Base-by-base conservation (phyloP, 805 yeast species). In the Middelhovenomyces tepae region DNA sequence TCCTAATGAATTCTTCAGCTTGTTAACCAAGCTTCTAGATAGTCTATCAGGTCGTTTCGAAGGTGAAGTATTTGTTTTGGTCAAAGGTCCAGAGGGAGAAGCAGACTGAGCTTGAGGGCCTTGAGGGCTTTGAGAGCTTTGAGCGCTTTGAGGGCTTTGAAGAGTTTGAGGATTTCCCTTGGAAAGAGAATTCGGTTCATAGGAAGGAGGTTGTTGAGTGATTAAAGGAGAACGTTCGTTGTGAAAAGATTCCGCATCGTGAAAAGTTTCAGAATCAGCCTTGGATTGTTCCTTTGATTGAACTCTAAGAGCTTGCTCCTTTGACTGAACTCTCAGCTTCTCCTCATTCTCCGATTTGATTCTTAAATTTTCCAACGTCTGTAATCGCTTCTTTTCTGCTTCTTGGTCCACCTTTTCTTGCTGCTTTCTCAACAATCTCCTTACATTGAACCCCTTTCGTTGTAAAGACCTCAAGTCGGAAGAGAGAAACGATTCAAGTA, bases 381-480 rank as follows among this genome's bases (percentile, higher is more conserved):
- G n/a, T n/a, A n/a, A n/a, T n/a, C n/a, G n/a, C n/a, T n/a, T 43
- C 6, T 34, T 38, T 25, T 26, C 28, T 31, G 27, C 27, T 7
- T 34, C 43, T 22, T 45, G 45, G 7, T 35, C 39, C 28, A 40
- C 45, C 27, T 38, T 41, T 18, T 44, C 35, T 22, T 48, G 44
- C n/a, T n/a, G n/a, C 29, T 45, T 38, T 27, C 42, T 39, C 21
- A 55, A 42, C 16, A 60, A 38, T 15, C 62, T 38, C 16, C 48
- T 46, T 7, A 61, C 62, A 40, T 60, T 57, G 40, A 56, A 59
- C 7, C 66, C 66, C 28, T 62, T 57, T 26, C 47, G 35, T 37
- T 55, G 55, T 22, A 60, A 46, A 11, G 47, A 32, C 8, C 37
- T 35, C 27, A 61, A 40, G 9, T 50, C 40, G 6, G 54, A 40